Percentiles rank a stretch among this genome's conserved stretches.
These are phyloP conservation scores for Microdochium trichocladiopsis DNA, from an alignment of 2,329 filamentous ascomycete species.

Conservation along the genomic window DNA sequence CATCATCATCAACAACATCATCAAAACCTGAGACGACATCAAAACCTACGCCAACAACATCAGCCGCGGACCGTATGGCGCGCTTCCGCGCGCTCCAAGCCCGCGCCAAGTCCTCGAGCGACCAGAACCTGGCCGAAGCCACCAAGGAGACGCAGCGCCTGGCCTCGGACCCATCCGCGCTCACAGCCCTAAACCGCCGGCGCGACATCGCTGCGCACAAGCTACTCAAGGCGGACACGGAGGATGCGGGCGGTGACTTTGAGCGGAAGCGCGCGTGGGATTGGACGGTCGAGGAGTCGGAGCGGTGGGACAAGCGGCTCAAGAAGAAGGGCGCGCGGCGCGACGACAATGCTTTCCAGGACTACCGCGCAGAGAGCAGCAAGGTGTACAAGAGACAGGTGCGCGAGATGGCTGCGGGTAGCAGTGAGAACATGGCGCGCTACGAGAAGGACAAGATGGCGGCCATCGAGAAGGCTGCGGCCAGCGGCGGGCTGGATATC, in stretches of 20 bases:
- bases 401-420: slow-evolving; percentile 37
- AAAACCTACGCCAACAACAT: slow-evolving; percentile 24
- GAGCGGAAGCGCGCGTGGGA: slow-evolving; percentile 98
- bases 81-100: slow-evolving; percentile 85
- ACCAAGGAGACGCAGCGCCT: slow-evolving; percentile 76
- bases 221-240: slow-evolving; percentile 83
- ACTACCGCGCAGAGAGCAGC: slow-evolving; percentile 79
- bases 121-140: slow-evolving; percentile 76
- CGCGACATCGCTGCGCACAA: slow-evolving; percentile 88
- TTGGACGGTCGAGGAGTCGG: slow-evolving; percentile 92
- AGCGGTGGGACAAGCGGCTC: slow-evolving; percentile 86
- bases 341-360: slow-evolving; percentile 83
- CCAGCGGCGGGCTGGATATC: slow-evolving; percentile 79
- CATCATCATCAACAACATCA: slow-evolving; percentile 6
- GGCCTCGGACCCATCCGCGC: slow-evolving; percentile 67
- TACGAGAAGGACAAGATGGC: slow-evolving; percentile 84
- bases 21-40: slow-evolving; percentile 8
- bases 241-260: slow-evolving; percentile 82
- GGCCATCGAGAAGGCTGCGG: slow-evolving; percentile 77
- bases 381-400: slow-evolving; percentile 95
- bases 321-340: slow-evolving; percentile 77
- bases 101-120: slow-evolving; percentile 64
- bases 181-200: slow-evolving; percentile 74
- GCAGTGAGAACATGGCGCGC: slow-evolving; percentile 70
- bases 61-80: slow-evolving; percentile 62